Conservation (phyloP, 257 asterid genomes). For the Solanum dulcamara region DNA sequence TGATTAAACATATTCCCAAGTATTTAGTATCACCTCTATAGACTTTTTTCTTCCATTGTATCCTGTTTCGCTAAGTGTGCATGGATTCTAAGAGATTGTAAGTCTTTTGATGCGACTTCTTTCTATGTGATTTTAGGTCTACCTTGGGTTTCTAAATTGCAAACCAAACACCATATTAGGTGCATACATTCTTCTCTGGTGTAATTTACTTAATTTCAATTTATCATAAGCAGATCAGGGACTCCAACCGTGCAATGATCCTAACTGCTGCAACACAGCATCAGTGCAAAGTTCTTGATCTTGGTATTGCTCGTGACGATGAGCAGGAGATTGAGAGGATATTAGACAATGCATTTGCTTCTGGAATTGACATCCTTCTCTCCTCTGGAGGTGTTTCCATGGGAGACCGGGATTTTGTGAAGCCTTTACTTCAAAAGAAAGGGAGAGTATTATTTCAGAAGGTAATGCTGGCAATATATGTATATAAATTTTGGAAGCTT, state of each 20-base stretch:
- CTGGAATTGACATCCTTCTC: slow-evolving; percentile 66
- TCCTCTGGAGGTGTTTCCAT: slow-evolving; percentile 98
- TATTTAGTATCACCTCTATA: background rate
- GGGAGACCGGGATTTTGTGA: slow-evolving; percentile 97
- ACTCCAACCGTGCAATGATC: slow-evolving; percentile 94
- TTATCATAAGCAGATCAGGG: slow-evolving; percentile 57
- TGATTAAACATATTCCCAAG: background rate
- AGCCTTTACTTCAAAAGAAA: slow-evolving; percentile 73
- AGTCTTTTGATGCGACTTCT: background rate
- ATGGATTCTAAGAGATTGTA: background rate
- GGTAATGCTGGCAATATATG: slow-evolving; percentile 33
- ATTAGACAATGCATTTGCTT: slow-evolving; percentile 55
- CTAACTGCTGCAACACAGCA: slow-evolving; percentile 67
- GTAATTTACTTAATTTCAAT: background rate
- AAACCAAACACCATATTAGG: background rate
- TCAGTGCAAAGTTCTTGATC: slow-evolving; percentile 74
- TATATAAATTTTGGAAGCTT: background rate
- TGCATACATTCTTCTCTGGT: background rate
- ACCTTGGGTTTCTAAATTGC: background rate
- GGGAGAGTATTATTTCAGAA: slow-evolving; percentile 69
- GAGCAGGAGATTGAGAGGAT: slow-evolving; percentile 53
- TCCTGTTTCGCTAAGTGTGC: background rate
- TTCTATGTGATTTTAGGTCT: background rate
- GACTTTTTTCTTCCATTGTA: background rate
- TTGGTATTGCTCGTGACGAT: slow-evolving; percentile 75